These are phyloP conservation scores for Cucumis melo DNA, from an alignment of 306 rosid genomes.

Conservation along the genomic window DNA sequence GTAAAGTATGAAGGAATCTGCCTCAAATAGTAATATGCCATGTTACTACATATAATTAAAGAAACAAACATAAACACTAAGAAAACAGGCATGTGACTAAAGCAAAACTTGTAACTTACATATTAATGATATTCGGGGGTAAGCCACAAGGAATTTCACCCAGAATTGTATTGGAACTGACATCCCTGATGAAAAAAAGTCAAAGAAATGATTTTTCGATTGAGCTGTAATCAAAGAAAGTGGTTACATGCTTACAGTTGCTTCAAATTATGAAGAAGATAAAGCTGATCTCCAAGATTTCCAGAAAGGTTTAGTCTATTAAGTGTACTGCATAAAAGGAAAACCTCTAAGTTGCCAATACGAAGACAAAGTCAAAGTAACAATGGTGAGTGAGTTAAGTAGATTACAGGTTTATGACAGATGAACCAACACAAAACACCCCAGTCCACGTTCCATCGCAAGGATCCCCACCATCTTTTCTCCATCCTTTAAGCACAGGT, in stretches of 20 bases:
- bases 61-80: too few relatives aligned
- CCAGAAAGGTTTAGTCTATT: constrained; percentile 67
- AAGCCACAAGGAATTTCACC: constrained; percentile 65
- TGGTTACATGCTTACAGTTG: constrained; percentile 39
- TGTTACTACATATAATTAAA: too few relatives aligned
- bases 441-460: constrained; percentile 82
- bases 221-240: neutral
- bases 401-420: constrained; percentile 65
- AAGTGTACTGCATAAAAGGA: constrained; percentile 37
- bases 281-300: constrained; percentile 43
- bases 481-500: constrained; percentile 50
- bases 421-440: constrained; percentile 62
- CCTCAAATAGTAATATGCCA: constrained; percentile 45
- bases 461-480: constrained; percentile 50
- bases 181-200: constrained; percentile 37
- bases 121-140: constrained; percentile 71
- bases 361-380: neutral
- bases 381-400: neutral
- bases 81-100: constrained; percentile 2
- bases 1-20: constrained; percentile 47
- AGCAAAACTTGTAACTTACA: constrained; percentile 33
- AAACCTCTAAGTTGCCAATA: neutral
- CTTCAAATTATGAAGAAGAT: constrained; percentile 55
- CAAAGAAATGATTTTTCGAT: neutral
- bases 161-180: constrained; percentile 51